Base-by-base conservation (phyloP, 108 stramenopile species). In the Discostella stelligeroides region DNA sequence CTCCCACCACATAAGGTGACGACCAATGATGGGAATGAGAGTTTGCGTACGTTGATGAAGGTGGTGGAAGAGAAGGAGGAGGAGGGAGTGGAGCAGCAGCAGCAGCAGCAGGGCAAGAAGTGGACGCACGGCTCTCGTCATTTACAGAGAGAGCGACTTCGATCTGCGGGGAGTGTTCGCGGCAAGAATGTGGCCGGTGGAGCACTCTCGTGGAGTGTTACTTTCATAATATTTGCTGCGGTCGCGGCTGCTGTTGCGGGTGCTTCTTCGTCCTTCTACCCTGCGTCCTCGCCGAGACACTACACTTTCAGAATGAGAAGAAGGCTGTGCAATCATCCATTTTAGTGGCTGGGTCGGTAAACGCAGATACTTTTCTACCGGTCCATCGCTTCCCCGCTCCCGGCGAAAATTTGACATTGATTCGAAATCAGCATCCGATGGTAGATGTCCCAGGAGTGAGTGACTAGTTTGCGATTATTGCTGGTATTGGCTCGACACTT, bases 281-380 rank as follows among this genome's bases (percentile, higher is more conserved):
- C n/a, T n/a, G n/a, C n/a, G n/a, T n/a, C n/a, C n/a, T n/a, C n/a
- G n/a, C n/a, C n/a, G n/a, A n/a, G n/a, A n/a, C n/a, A n/a, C n/a
- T n/a, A n/a, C n/a, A n/a, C n/a, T n/a, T n/a, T n/a, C n/a, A n/a
- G n/a, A n/a, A n/a, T n/a, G n/a, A n/a, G n/a, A n/a, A n/a, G n/a
- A n/a, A n/a, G n/a, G n/a, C n/a, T 2, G 15, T 11, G 43, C 43
- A 45, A 45, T 14, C 57, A 13, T 70, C 82, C 57, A 81, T 92
- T 47, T 65, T 90, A 10, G 88, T 93, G 1, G 88, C 88, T 14
- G 92, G 92, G 37, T 86, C 85, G 3, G 60, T 77, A 50, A 93
- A 93, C 57, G 79, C 67, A 24, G 92, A 93, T 60, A 93, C 92
- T n/a, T 90, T 90, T 58, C 66, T 93, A 13, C 86, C 88, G 17